These are phyloP conservation scores for Lablab purpureus DNA, from an alignment of 306 rosid genomes.

Conservation along the genomic window DNA sequence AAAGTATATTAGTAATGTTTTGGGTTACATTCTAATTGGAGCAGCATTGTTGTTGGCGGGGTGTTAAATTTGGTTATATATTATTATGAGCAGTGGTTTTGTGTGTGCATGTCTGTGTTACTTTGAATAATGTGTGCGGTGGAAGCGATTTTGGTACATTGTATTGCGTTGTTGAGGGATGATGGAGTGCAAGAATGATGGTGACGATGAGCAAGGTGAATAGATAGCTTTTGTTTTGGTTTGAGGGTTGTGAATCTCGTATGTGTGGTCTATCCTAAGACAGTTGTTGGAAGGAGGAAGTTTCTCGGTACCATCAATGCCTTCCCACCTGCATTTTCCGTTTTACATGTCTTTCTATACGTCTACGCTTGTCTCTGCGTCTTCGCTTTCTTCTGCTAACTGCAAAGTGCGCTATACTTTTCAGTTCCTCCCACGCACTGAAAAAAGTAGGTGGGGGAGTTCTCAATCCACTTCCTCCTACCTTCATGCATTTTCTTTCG, in stretches of 20 bases:
- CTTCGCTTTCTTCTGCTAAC: slow-evolving; percentile 36
- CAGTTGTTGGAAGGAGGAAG: slow-evolving; percentile 41
- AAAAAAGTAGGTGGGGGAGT: slow-evolving; percentile 10
- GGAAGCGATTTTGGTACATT: background rate
- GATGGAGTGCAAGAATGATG: slow-evolving; percentile 20
- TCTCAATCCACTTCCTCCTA: background rate
- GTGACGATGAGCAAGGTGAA: slow-evolving; percentile 24
- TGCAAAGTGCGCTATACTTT: slow-evolving; percentile 42
- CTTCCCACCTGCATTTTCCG: slow-evolving; percentile 44
- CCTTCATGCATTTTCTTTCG: background rate
- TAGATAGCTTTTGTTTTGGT: background rate
- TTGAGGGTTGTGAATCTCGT: slow-evolving; percentile 6
- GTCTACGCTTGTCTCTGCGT: slow-evolving; percentile 33
- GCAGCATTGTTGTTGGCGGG: background rate
- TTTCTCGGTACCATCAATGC: slow-evolving; percentile 40
- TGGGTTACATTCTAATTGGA: background rate
- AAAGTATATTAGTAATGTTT: background rate
- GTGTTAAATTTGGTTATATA: background rate
- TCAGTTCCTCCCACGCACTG: slow-evolving; percentile 42
- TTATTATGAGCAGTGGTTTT: background rate
- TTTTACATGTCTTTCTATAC: slow-evolving; percentile 32
- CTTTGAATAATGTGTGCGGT: background rate
- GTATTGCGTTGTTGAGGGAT: background rate
- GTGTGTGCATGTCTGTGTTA: background rate
- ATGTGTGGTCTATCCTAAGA: background rate